Evolutionary conservation across 202 grass and related monocot genomes (phyloP), one percentile per base, ranked within the genome.

Genomic region (Zizania palustris): DNA sequence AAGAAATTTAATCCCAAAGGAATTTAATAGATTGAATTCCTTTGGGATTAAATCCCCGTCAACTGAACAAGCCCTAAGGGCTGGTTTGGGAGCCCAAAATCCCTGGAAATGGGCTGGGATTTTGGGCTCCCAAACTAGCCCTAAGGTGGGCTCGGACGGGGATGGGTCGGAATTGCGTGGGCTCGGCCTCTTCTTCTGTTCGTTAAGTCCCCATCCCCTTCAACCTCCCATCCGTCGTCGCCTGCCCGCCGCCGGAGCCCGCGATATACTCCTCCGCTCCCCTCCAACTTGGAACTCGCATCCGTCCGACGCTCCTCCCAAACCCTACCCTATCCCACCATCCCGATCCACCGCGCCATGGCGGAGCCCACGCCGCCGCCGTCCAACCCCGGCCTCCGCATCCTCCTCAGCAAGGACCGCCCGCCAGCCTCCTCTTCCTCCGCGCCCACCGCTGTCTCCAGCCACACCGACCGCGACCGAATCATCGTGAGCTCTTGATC

Each of bases 391-490:
- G 79, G 86, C 44, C 91, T 97, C 50, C 93, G 86, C 18, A 92
- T 98, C 80, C 81, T 94, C 56, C 89, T 98, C 71, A 70, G 61
- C n/a, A 90, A 92, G 78, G 91, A 90, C 43, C 83, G 72, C 0
- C 2, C 74, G 18, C 9, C 77, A 5, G 12, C 79, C 0, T 60
- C 51, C 18, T 35, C 80, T 9, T 55, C 72, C 16, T 43, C 65
- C 48, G 40, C 65, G 11, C 16, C 13, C 21, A 12, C 69, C 4
- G 54, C 69, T 13, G 46, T 88, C 3, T 94, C 89, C 74, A 92
- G 83, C 85, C 89, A 94, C 53, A 80, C 91, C 67, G 95, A 98
- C 81, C 91, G 95, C 50, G 91, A 90, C 83, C 86, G 87, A 41
- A 85, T 98, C 85, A 86, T 92, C 33, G 91, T 97, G 86, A 83